These are phyloP conservation scores for Lolium rigidum DNA, from an alignment of 176 grass and related monocot species.

Conservation along the genomic window DNA sequence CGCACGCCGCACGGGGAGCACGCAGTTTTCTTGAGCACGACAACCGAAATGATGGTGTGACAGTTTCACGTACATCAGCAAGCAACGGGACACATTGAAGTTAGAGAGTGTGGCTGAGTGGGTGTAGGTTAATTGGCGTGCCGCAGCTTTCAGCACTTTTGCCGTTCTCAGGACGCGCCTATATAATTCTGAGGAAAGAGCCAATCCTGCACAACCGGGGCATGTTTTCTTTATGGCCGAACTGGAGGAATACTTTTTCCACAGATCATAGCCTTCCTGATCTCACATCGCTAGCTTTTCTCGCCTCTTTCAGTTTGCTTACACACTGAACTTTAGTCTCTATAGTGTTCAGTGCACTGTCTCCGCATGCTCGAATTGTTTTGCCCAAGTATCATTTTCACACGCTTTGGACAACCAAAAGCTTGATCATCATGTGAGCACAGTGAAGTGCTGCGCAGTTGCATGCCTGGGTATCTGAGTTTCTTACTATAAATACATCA, in stretches of 20 bases:
- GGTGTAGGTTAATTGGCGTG: not conserved
- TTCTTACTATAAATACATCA: conserved; percentile 63
- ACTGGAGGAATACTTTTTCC: not conserved
- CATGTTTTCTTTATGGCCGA: not conserved
- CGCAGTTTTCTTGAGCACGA: not conserved
- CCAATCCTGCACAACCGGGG: too few species aligned
- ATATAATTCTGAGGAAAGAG: not conserved
- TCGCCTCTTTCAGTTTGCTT: not conserved
- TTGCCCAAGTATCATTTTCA: conserved; percentile 14
- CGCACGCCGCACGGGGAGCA: not conserved
- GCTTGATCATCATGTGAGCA: conserved; percentile 14
- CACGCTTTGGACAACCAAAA: conserved; percentile 26
- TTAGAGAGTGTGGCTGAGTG: not conserved
- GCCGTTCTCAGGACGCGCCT: too few species aligned
- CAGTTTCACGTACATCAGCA: not conserved
- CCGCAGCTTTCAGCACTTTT: too few species aligned
- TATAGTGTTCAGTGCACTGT: too few species aligned
- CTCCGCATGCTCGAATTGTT: conserved; percentile 1
- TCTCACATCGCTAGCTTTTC: not conserved
- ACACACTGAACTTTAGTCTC: not conserved
- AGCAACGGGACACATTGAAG: not conserved
- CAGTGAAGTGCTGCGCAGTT: not conserved
- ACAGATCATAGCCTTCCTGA: not conserved
- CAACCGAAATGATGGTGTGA: not conserved
- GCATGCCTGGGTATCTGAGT: not conserved